Base-by-base conservation (phyloP, 2,329 filamentous ascomycete genomes). In the Clarireedia hainanense region DNA sequence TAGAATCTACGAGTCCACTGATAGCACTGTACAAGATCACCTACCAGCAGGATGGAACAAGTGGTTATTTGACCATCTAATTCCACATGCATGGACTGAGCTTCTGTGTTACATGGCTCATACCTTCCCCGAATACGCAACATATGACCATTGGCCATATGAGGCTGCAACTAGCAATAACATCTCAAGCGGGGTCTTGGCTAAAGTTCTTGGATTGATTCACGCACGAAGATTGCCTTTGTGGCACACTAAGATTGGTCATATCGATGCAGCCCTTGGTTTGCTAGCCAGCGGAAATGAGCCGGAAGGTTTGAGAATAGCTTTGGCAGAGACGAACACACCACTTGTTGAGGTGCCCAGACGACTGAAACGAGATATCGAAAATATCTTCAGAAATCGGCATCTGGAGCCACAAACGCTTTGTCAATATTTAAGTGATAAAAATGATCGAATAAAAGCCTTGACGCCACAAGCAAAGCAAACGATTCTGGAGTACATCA, bases 41-140 rank as follows among this genome's bases (percentile, higher is more conserved):
- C 40, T 57, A 15, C 63, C 65, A 0, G 62, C 60, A 5, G 59
- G 54, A 42, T 71, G 68, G 69, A 70, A 71, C 49, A 40, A 61
- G 1, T 68, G 57, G 58, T 50, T 70, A 26, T 64, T 71, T 7
- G 23, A 60, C 26, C 34, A 59, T 24, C 57, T 59, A 14, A 58
- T 67, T 20, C 59, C 67, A 27, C 27, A 50, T 24, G 62, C 64
- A 4, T 71, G 69, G 69, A 55, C 60, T 37, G 59, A 60, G 12
- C 51, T 67, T 14, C 50, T 66, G 10, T 6, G 12, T 37, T 30
- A 56, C 39, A 17, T 64, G 9, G 59, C 57, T 6, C 30, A 17
- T 39, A 37, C 59, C 1, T 51, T 59, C 45, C 55, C 56, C 9
- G 1, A 26, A 3, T 27, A 58, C 15, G 9, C 57, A 52, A 30